phyloP scores from a whole-genome alignment of 257 asterid genomes.

The Nicotiana attenuata region DNA sequence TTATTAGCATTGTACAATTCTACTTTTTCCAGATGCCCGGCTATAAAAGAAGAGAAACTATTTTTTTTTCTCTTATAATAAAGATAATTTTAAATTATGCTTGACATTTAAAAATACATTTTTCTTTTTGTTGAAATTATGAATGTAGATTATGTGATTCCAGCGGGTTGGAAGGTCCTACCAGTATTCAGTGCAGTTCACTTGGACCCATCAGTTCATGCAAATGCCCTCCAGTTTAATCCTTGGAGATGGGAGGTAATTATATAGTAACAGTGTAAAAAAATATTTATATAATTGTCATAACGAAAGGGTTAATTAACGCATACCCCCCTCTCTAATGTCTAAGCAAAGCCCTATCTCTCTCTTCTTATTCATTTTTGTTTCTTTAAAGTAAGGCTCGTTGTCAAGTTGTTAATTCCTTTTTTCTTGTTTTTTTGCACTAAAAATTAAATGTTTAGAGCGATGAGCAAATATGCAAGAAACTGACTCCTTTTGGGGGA shows the following conservation, averaged over 20 bases:
- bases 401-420: background rate
- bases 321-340: background rate
- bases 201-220: constrained; percentile 60
- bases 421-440: background rate
- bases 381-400: background rate
- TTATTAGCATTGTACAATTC: constrained; percentile 19
- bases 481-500: constrained; percentile 79
- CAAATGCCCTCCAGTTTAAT: constrained; percentile 42
- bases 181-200: constrained; percentile 78
- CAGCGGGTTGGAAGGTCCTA: constrained; percentile 87
- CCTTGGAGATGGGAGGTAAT: constrained; percentile 85
- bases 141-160: constrained; percentile 51
- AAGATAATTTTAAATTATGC: too few relatives aligned
- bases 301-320: too few relatives aligned
- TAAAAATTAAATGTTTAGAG: constrained; percentile 21
- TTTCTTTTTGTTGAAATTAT: background rate
- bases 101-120: background rate
- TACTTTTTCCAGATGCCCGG: background rate
- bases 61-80: background rate
- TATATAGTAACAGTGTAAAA: background rate
- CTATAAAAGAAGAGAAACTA: background rate
- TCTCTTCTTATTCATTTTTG: background rate
- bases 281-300: background rate
- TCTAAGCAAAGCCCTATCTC: background rate
- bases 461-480: constrained; percentile 62